Base-by-base conservation (phyloP, 2,329 filamentous ascomycete species). In the Trichoderma citrinoviride region DNA sequence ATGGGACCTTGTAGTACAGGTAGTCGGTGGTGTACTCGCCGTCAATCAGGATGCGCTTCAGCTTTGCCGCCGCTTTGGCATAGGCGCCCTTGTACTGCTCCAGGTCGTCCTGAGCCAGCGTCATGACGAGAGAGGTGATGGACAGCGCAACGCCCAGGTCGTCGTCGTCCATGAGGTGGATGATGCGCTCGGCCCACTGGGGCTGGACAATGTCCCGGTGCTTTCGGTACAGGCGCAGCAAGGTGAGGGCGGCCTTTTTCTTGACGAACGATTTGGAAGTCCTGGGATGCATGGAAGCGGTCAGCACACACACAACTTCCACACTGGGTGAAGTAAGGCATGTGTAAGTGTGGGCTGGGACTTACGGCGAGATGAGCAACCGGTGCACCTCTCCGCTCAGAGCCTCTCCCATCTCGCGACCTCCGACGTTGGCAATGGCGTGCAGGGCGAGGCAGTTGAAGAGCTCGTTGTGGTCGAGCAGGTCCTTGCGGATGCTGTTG, bases 1-100 rank as follows among this genome's bases (percentile, higher is more conserved):
- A 99, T 1, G 95, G 95, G n/a, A 99, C 95, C 74, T 97, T 97
- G 83, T 99, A 99, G 81, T 99, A 99, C 27, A 97, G 86, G 75
- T 99, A 99, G 75, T 98, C 95, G 64, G 87, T 85, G 0, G 92
- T 87, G 73, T 92, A 95, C 71, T 99, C 94, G 68, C 90, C 90
- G 70, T 98, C 94, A 27, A 98, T 88, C 17, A 97, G 84, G 70
- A 98, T 91, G 69, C 91, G 89, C 80, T 97, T 97, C 71, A 99
- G 78, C 64, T 93, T 85, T 67, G 92, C 90, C 0, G 94, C 94
- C 37, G 94, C 94, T 79, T 98, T 99, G 68, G 93, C 89, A 75
- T 97, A 98, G 72, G 92, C 92, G 47, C 93, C 93, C 77, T 90
- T 94, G 82, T 97, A 99, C 73, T 93, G 90, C 1, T 97, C 93